These are phyloP conservation scores for Boletus sp. DNA, from an alignment of 768 basidiomycete species.

Conservation along the genomic window DNA sequence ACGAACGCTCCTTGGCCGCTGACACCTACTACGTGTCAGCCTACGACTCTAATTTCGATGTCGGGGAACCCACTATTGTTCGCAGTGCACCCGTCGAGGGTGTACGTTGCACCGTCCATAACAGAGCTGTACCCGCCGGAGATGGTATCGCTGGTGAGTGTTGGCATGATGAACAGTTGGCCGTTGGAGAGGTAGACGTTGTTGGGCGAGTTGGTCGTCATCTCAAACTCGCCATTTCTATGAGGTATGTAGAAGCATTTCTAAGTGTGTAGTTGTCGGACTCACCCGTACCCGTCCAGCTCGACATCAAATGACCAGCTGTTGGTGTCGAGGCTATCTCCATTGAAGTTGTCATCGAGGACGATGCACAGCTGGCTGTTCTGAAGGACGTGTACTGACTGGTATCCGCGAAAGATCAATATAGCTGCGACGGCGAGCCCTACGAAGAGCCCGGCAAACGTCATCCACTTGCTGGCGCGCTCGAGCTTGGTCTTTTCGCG, in stretches of 20 bases:
- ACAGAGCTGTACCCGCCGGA: constrained; percentile 35
- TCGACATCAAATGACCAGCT: constrained; percentile 51
- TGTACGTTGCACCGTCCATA: constrained; percentile 39
- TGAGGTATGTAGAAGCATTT: constrained; percentile 7
- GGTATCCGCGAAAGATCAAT: constrained; percentile 47
- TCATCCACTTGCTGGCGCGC: constrained; percentile 48
- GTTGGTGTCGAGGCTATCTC: constrained; percentile 39
- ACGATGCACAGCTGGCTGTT: constrained; percentile 41
- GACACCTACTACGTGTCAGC: constrained; percentile 10
- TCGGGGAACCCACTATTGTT: constrained; percentile 3
- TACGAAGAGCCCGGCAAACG: constrained; percentile 39
- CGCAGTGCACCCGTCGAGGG: constrained; percentile 37
- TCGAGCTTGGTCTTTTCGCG: constrained; percentile 31
- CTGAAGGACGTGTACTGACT: constrained; percentile 37
- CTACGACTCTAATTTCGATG: background rate
- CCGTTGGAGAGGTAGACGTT: constrained; percentile 49
- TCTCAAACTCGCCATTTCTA: constrained; percentile 56
- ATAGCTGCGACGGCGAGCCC: constrained; percentile 43
- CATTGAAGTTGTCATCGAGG: constrained; percentile 48
- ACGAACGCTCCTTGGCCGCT: constrained; percentile 27
- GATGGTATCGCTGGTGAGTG: constrained; percentile 52
- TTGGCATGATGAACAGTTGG: constrained; percentile 57
- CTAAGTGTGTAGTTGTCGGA: background rate
- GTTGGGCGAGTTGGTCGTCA: constrained; percentile 41
- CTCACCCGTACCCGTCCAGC: constrained; percentile 52